These are phyloP conservation scores for Candida insectalens DNA, from an alignment of 805 yeast species.

Conservation along the genomic window DNA sequence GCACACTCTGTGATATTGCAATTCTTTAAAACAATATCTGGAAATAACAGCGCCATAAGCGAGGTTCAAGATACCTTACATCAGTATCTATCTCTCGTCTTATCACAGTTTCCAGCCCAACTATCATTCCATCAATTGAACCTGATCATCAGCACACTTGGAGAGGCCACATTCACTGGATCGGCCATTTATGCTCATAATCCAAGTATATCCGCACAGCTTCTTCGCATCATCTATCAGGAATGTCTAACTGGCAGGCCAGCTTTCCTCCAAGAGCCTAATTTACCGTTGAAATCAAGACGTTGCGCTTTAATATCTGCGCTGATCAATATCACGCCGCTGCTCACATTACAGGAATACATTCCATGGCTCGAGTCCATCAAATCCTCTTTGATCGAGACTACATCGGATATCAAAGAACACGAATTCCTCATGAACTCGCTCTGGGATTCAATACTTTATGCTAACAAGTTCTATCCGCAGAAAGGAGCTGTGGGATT, in stretches of 20 bases:
- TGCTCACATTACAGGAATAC: conserved; percentile 33
- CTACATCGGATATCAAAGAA: conserved; percentile 22
- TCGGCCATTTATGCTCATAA: conserved; percentile 22
- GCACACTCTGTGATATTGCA: conserved; percentile 51
- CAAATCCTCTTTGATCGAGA: conserved; percentile 25
- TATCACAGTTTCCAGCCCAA: conserved; percentile 45
- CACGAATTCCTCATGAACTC: conserved; percentile 26
- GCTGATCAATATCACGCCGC: conserved; percentile 43
- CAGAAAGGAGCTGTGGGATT: conserved; percentile 46
- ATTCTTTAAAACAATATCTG: conserved; percentile 16
- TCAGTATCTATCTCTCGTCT: conserved; percentile 35
- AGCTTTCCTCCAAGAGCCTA: neutral
- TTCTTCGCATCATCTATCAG: conserved; percentile 32
- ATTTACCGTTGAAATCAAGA: neutral
- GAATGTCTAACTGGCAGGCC: conserved; percentile 23
- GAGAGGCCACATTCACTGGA: conserved; percentile 32
- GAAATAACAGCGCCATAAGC: conserved; percentile 2
- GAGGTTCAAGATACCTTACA: neutral
- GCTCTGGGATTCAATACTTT: conserved; percentile 40
- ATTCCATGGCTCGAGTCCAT: conserved; percentile 38
- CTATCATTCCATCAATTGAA: conserved; percentile 46
- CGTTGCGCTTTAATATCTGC: conserved; percentile 39
- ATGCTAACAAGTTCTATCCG: conserved; percentile 46
- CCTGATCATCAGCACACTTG: conserved; percentile 48
- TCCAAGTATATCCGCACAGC: conserved; percentile 20